phyloP scores from a whole-genome alignment of 2,329 filamentous ascomycete genomes.

The Fusarium newnesense region DNA sequence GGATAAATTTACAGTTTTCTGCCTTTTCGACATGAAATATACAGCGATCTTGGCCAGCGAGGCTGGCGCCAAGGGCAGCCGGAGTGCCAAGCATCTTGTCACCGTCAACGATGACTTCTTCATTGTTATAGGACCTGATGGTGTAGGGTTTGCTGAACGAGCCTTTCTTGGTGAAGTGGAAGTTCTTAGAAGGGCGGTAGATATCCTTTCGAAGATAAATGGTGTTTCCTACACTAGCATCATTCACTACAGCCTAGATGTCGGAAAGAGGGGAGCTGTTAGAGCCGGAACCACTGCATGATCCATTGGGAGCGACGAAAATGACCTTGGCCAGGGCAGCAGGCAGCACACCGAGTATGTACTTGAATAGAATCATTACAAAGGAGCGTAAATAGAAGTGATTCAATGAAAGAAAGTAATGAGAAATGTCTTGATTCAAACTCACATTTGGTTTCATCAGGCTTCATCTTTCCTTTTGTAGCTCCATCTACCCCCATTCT shows the following conservation, averaged over 20 bases:
- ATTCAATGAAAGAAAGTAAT: background rate
- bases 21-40: slow-evolving; percentile 56
- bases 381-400: background rate
- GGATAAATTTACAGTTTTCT: slow-evolving; percentile 57
- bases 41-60: slow-evolving; percentile 54
- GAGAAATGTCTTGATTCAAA: background rate
- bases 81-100: slow-evolving; percentile 51
- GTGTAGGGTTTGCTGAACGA: slow-evolving; percentile 53
- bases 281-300: slow-evolving; percentile 50
- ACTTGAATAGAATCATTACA: background rate
- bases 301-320: slow-evolving; percentile 57
- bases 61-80: slow-evolving; percentile 48
- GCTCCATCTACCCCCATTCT: too few relatives aligned
- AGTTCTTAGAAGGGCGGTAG: slow-evolving; percentile 56
- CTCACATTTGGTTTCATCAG: accelerated
- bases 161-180: slow-evolving; percentile 58
- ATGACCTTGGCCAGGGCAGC: slow-evolving; percentile 46
- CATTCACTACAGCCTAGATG: slow-evolving; percentile 57
- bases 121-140: slow-evolving; percentile 52
- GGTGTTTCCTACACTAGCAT: slow-evolving; percentile 56
- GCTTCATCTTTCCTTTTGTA: background rate
- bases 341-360: background rate
- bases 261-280: slow-evolving; percentile 51
- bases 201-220: slow-evolving; percentile 57
- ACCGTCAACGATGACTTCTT: slow-evolving; percentile 57